These are phyloP conservation scores for Mycena alexandri DNA, from an alignment of 768 basidiomycete species.

Conservation along the genomic window DNA sequence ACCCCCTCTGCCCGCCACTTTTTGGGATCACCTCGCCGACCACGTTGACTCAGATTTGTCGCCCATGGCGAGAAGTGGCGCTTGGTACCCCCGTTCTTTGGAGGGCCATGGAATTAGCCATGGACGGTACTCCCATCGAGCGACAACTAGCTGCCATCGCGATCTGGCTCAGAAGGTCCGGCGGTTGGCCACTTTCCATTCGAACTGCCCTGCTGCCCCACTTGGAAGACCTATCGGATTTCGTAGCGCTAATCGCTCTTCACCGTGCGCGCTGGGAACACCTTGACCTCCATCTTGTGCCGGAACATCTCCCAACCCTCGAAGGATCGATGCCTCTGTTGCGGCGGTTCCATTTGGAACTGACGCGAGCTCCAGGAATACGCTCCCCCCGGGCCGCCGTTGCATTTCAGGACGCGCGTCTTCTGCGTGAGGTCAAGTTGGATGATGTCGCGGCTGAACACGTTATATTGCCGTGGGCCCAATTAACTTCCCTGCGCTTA, in stretches of 20 bases:
- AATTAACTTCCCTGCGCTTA: background rate
- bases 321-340: no score
- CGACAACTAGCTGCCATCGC: background rate
- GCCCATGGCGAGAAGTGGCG: background rate
- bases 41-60: background rate
- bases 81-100: background rate
- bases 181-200: background rate
- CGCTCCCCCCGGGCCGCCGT: no score
- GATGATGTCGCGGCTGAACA: background rate
- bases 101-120: background rate
- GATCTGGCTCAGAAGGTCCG: background rate
- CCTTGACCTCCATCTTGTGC: background rate
- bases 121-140: background rate
- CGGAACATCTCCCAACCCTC: background rate
- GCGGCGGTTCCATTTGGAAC: no score
- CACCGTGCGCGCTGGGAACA: constrained; percentile 2
- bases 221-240: background rate
- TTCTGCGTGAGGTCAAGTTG: background rate
- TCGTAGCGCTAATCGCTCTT: background rate
- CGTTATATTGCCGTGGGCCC: background rate
- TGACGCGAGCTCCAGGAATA: no score
- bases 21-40: background rate
- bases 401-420: background rate
- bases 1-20: background rate
- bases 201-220: background rate